Base-by-base conservation (phyloP, 768 basidiomycete species). In the Xanthoconium purpureum region DNA sequence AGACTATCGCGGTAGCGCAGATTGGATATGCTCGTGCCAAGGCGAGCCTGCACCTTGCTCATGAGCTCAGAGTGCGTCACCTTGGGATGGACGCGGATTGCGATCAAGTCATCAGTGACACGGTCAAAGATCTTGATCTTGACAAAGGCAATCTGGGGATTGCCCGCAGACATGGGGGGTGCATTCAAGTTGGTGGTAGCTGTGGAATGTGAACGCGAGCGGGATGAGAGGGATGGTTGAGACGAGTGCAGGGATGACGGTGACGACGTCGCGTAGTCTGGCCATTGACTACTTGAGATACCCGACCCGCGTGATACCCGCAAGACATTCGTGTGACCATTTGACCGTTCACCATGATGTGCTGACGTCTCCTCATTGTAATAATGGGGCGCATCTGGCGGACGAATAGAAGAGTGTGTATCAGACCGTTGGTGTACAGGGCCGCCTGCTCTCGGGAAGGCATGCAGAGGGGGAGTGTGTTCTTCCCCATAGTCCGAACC, bases 91-190 rank as follows among this genome's bases (percentile, higher is more conserved):
- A 98, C 96, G 14, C 97, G 87, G 54, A 98, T 97, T 5, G 97
- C 97, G 60, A 98, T 94, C 52, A 98, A 77, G 71, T 99, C 97
- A 68, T 98, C 95, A 28, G 93, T 88, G 54, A 88, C 80, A 38
- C 91, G 84, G 74, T 97, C 91, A 70, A 97, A 97, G 44, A 99
- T 93, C 75, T 99, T 99, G 76, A 99, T 97, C 76, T 98, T 99
- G 62, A 98, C 82, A 73, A 94, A 98, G 24, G 95, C 90, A 14
- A 87, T 84, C 66, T 91, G 87, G 6, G 86, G 84, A 59, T 89
- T 90, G 44, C 80, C 81, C 17, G 86, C 83, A 48, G 90, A 92
- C 63, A 92, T 88, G 20, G 85, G 78, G 12, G 89, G 89, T 32
- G 76, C 82, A 64, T 84, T 89, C 51, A 83, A 64, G 57, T 73